Evolutionary conservation across 768 basidiomycete species (phyloP).

Genomic region (Zangia roseola): DNA sequence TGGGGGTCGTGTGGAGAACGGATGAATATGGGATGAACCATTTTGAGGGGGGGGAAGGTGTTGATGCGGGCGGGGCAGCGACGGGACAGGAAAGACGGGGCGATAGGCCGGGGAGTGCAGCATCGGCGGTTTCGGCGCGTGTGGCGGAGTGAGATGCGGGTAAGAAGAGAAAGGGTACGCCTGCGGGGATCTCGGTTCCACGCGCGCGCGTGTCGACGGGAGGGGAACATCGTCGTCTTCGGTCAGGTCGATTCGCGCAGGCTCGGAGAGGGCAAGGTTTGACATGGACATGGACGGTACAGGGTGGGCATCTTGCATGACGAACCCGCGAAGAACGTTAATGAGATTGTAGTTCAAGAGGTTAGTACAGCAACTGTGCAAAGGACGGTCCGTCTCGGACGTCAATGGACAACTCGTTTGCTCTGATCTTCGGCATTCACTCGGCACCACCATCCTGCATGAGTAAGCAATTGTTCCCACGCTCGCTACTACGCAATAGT

Average conservation of each 20-base stretch:
- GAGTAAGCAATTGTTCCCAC: conserved; percentile 27
- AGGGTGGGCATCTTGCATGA: conserved; percentile 30
- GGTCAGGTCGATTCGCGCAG: conserved; percentile 69
- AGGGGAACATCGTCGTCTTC: conserved; percentile 58
- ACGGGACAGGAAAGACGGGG: conserved; percentile 51
- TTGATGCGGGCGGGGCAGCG: conserved; percentile 24
- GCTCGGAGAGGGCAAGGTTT: conserved; percentile 37
- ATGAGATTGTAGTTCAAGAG: no score
- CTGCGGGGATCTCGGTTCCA: conserved; percentile 40
- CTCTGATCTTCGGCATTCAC: conserved; percentile 28
- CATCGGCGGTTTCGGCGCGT: conserved; percentile 26
- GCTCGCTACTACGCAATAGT: conserved; percentile 3
- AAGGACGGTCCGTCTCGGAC: conserved; percentile 15
- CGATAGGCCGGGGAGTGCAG: conserved; percentile 38
- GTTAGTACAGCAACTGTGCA: conserved; percentile 11
- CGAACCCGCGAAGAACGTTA: no score
- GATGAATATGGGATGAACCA: conserved; percentile 22
- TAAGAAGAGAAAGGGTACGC: conserved; percentile 23
- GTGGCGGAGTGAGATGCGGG: conserved; percentile 23
- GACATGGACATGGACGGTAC: conserved; percentile 36
- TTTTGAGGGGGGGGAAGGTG: conserved; percentile 25
- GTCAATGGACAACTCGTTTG: conserved; percentile 14
- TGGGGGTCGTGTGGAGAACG: conserved; percentile 16
- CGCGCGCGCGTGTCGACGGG: conserved; percentile 29
- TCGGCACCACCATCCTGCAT: conserved; percentile 18